Evolutionary conservation across 176 grass and related monocot species (phyloP), one percentile per base, ranked within the genome.

Genomic region (Aegilops tauschii): DNA sequence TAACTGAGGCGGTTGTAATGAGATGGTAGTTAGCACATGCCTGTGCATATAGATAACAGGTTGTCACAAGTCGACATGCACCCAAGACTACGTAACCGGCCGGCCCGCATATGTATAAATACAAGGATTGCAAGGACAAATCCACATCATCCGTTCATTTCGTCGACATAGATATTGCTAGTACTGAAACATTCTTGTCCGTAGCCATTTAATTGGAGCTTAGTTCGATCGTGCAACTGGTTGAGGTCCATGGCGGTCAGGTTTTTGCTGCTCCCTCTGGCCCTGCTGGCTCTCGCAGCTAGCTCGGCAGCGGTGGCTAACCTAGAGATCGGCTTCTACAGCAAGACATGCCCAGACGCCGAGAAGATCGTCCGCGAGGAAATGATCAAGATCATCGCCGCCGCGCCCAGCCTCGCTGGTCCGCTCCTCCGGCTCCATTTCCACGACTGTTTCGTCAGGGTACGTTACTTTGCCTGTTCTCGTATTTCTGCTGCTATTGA

Each of bases 371-470:
- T 97, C 30, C 80, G 72, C 1, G 17, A 80, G 21, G 95, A 97
- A 77, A 97, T 94, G 92, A 9, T 8, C 47, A 69, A 85, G 59
- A 92, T 90, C 71, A 61, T 93, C 52, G 28, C 70, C 5, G 82
- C 31, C 0, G 78, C 88, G 0, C 88, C 86, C n/a, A 90, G 84
- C 85, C 94, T 96, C 2, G 70, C 92, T 0, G 94, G 89, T 4
- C 87, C 92, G 0, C 82, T 97, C 6, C 90, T 97, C 12, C 89
- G 87, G 52, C 67, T 95, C 44, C 93, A 93, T 35, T 95, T 93
- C 69, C 93, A 95, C 79, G 93, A 93, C 74, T 95, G 93, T 68
- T 95, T 93, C 13, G 93, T 93, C 42, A 85, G 83, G 65, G 91
- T 95, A 88, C 10, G n/a, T 54, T 36, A 36, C 35, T 36, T 36